Evolutionary conservation across 257 asterid species (phyloP), one percentile per base, ranked within the genome.

Genomic region (Gentiana macrophylla): DNA sequence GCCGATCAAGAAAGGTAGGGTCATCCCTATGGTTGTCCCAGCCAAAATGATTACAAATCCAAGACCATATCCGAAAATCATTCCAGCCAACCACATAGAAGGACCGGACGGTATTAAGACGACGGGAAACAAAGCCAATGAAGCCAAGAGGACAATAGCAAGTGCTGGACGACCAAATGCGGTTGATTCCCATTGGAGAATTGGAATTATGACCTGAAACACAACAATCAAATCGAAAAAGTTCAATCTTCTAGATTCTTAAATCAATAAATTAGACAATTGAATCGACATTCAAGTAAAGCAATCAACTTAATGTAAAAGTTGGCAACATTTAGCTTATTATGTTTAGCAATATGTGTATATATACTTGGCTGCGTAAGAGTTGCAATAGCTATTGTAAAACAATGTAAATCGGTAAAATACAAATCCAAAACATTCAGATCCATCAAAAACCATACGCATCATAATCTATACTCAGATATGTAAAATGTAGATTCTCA

Each of bases 71-170:
- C 97, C 95, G 64, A 89, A 89, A 57, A 89, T 79, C 97, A 89
- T 89, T 64, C 97, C 97, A 51, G 97, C 95, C 54, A 89, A 72
- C 97, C 97, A 89, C 97, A 89, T 89, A 32, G 97, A 86, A 62
- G 97, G 97, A 35, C 95, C 97, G 6, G 97, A 89, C 52, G 97
- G 97, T 54, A 89, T 62, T 72, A 89, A 75, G 62, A 86, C 65
- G 57, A 89, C 95, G 0, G 97, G 97, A 59, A 89, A 86, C 37
- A 89, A 64, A 13, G 92, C 94, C 77, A 89, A 70, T 36, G 97
- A 89, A 64, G 89, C 94, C 38, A 83, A 72, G 5, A 89, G 86
- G 56, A 89, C 78, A 11, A 89, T 74, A 32, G 92, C 94, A 24
- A 89, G 79, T 3, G 70, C 72, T 6, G 97, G 95, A 65, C 87